These are phyloP conservation scores for Aspergillus vadensis DNA, from an alignment of 2,329 filamentous ascomycete species.

Conservation along the genomic window DNA sequence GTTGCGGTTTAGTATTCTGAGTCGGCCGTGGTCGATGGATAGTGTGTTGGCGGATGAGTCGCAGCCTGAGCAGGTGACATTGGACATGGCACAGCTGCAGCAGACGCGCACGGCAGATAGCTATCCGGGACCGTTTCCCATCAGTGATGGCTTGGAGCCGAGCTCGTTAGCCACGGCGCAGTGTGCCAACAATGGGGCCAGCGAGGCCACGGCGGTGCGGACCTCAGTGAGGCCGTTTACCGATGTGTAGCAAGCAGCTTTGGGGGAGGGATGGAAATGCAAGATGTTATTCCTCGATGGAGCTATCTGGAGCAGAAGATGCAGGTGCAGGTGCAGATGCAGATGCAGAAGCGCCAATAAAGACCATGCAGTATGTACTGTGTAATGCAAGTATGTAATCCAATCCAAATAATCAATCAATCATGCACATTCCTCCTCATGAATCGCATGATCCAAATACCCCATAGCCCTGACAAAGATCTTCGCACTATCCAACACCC, in stretches of 20 bases:
- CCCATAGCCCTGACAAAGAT: constrained; percentile 61
- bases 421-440: constrained; percentile 23
- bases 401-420: neutral
- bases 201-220: constrained; percentile 23
- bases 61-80: constrained; percentile 10
- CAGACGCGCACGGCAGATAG: constrained; percentile 31
- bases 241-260: constrained; percentile 20
- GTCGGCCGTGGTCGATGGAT: constrained; percentile 17
- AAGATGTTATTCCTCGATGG: neutral
- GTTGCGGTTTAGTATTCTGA: constrained; percentile 12
- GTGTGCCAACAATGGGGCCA: neutral
- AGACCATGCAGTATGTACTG: constrained; percentile 3
- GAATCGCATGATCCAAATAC: constrained; percentile 36
- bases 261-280: neutral
- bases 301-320: neutral
- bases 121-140: constrained; percentile 36
- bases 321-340: too few species aligned
- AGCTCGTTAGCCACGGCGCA: constrained; percentile 29
- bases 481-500: constrained; percentile 75
- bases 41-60: constrained; percentile 14
- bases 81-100: constrained; percentile 17
- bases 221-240: constrained; percentile 36
- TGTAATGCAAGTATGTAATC: neutral
- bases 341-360: neutral
- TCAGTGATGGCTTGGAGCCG: constrained; percentile 32